phyloP scores from a whole-genome alignment of 2,329 filamentous ascomycete genomes.

The Dactylellina drechsleri region DNA sequence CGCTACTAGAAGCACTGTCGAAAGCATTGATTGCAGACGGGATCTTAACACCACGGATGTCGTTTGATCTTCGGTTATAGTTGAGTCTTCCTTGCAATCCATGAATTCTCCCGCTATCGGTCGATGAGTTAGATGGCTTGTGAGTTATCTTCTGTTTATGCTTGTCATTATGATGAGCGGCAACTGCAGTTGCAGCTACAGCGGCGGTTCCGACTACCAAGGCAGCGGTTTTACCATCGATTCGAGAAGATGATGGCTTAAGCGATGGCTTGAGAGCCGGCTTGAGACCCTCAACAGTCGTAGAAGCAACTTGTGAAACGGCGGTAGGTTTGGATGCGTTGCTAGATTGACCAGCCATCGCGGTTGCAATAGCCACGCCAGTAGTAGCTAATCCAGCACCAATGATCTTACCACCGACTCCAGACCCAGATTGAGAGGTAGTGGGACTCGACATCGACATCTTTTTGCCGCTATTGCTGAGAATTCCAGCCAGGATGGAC shows the following conservation, averaged over 20 bases:
- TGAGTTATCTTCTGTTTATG: slow-evolving; percentile 38
- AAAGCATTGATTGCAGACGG: slow-evolving; percentile 41
- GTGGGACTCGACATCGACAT: slow-evolving; percentile 31
- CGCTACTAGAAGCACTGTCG: slow-evolving; percentile 43
- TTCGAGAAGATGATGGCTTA: slow-evolving; percentile 43
- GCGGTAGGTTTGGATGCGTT: slow-evolving; percentile 24
- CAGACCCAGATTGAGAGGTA: slow-evolving; percentile 29
- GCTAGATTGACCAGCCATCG: slow-evolving; percentile 39
- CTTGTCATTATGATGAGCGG: slow-evolving; percentile 42
- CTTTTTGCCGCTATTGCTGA: slow-evolving; percentile 30
- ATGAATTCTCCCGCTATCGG: slow-evolving; percentile 44
- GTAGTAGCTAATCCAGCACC: slow-evolving; percentile 33
- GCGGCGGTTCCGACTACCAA: slow-evolving; percentile 37
- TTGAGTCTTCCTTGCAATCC: slow-evolving; percentile 42
- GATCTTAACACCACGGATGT: slow-evolving; percentile 41
- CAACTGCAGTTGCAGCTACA: slow-evolving; percentile 31
- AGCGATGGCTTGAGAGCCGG: slow-evolving; percentile 13
- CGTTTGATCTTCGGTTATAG: slow-evolving; percentile 41
- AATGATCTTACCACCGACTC: slow-evolving; percentile 46
- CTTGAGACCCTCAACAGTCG: slow-evolving; percentile 2
- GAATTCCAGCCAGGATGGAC: slow-evolving; percentile 33
- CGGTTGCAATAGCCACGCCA: slow-evolving; percentile 40
- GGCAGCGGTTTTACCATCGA: slow-evolving; percentile 47
- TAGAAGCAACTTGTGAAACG: slow-evolving; percentile 6
- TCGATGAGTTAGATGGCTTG: slow-evolving; percentile 28